A percentile compares a stretch with the other conserved stretches of the same genome.
Evolutionary conservation across 441 rosid genomes (phyloP).

Genomic region (Adansonia gregorii): DNA sequence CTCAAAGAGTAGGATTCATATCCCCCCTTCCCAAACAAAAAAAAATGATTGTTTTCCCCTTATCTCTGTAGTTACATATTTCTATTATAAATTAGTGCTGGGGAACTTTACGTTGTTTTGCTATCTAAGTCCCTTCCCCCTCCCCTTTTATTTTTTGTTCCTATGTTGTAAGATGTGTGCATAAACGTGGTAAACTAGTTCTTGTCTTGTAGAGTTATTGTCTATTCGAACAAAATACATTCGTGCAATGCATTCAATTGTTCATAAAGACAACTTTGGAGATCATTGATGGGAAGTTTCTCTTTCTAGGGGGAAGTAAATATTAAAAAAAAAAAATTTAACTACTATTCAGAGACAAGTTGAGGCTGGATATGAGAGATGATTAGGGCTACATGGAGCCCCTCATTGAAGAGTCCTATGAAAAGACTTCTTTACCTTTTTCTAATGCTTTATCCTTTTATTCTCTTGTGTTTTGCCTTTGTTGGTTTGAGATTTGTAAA

Average conservation of each 20-base stretch:
- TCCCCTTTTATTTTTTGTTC: not conserved
- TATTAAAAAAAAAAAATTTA: not conserved
- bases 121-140: not conserved
- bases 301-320: slow-evolving; percentile 4
- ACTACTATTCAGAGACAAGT: not conserved
- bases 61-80: not conserved
- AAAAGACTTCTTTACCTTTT: not conserved
- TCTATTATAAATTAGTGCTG: not conserved
- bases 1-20: not conserved
- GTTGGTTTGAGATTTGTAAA: not conserved
- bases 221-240: not conserved
- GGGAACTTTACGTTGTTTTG: not conserved
- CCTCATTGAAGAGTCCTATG: not conserved
- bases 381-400: not conserved
- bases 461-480: not conserved
- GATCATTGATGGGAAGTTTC: slow-evolving; percentile 17
- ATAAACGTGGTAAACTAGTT: not conserved
- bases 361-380: slow-evolving; percentile 12
- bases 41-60: slow-evolving; percentile 4
- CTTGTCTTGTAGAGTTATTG: slow-evolving; percentile 8
- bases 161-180: not conserved
- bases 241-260: not conserved
- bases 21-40: not conserved
- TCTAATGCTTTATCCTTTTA: not conserved
- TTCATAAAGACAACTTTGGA: slow-evolving; percentile 7